These are phyloP conservation scores for Saccharomycopsis sp. DNA, from an alignment of 805 yeast genomes.

Conservation along the genomic window DNA sequence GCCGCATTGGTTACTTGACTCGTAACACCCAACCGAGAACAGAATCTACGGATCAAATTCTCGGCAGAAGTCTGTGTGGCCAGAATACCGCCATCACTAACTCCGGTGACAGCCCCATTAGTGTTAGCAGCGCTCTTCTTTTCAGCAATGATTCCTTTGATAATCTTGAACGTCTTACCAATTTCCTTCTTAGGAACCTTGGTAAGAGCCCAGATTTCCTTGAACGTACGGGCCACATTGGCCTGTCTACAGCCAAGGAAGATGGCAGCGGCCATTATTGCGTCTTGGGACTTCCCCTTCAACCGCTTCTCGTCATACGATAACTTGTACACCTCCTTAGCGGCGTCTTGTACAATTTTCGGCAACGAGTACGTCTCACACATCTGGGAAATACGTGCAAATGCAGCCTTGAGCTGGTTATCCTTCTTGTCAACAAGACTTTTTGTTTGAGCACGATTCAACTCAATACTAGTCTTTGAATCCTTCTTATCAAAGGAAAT, in stretches of 20 bases:
- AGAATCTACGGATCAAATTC: slow-evolving; percentile 90
- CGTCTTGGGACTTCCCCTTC: slow-evolving; percentile 87
- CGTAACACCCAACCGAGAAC: slow-evolving; percentile 86
- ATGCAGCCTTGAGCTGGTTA: slow-evolving; percentile 81
- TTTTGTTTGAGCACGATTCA: slow-evolving; percentile 83
- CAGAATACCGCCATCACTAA: slow-evolving; percentile 39
- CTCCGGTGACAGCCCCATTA: slow-evolving; percentile 31
- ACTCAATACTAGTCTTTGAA: slow-evolving; percentile 78
- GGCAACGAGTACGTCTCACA: slow-evolving; percentile 96
- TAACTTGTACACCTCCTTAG: slow-evolving; percentile 89
- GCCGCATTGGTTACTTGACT: slow-evolving; percentile 87
- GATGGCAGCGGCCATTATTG: slow-evolving; percentile 95
- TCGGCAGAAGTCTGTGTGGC: slow-evolving; percentile 89
- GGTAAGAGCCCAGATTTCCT: slow-evolving; percentile 92
- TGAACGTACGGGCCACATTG: slow-evolving; percentile 87
- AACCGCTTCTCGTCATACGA: slow-evolving; percentile 82
- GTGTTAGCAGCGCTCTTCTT: slow-evolving; percentile 29
- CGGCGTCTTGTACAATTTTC: slow-evolving; percentile 92
- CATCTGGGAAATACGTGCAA: slow-evolving; percentile 85
- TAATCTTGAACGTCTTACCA: slow-evolving; percentile 82
- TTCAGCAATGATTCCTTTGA: slow-evolving; percentile 58
- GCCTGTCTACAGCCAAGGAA: slow-evolving; percentile 93
- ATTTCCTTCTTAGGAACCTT: slow-evolving; percentile 91
- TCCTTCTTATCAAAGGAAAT: slow-evolving; percentile 85
- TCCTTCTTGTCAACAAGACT: slow-evolving; percentile 83